Conservation (phyloP, 2,329 filamentous ascomycete genomes). For the Sordariomycetes sp. region DNA sequence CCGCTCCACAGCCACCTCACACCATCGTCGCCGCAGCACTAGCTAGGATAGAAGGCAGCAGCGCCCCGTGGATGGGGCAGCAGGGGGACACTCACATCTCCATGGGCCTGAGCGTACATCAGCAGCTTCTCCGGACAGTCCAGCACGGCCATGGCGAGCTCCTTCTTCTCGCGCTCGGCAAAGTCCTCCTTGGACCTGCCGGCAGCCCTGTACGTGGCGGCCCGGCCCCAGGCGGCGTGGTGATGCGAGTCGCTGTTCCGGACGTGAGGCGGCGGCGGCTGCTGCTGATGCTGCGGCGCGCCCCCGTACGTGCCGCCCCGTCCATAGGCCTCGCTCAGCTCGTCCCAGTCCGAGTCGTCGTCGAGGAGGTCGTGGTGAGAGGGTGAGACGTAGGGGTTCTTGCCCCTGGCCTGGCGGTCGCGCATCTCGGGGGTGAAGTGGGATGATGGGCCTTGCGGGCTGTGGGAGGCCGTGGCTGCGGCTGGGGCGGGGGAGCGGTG, state of each 20-base stretch:
- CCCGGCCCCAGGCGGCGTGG: too few species aligned
- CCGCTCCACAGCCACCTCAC: too few species aligned
- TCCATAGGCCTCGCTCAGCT: too few species aligned
- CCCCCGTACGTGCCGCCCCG: too few species aligned
- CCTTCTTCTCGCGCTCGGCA: conserved; percentile 30
- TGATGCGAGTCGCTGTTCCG: too few species aligned
- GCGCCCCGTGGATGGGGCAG: not conserved
- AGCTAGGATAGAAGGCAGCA: not conserved
- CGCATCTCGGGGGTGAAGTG: conserved; percentile 24
- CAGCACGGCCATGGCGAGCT: conserved; percentile 43
- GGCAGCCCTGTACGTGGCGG: not conserved
- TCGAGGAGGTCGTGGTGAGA: too few species aligned
- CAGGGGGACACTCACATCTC: conserved; percentile 35
- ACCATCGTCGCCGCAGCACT: too few species aligned
- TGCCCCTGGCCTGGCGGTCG: conserved; percentile 50
- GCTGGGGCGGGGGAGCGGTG: too few species aligned
- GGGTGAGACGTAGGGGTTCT: conserved; percentile 35
- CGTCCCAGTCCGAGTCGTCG: too few species aligned
- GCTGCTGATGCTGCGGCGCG: too few species aligned
- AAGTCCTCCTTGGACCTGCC: conserved; percentile 24
- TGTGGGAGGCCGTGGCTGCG: not conserved
- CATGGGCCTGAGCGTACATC: conserved; percentile 45
- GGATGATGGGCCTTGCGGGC: not conserved
- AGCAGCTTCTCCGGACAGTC: conserved; percentile 49
- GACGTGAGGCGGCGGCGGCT: too few species aligned